Percentiles rank a stretch among this genome's conserved stretches.
Conservation (phyloP, 257 asterid species). For the Salvia hispanica region DNA sequence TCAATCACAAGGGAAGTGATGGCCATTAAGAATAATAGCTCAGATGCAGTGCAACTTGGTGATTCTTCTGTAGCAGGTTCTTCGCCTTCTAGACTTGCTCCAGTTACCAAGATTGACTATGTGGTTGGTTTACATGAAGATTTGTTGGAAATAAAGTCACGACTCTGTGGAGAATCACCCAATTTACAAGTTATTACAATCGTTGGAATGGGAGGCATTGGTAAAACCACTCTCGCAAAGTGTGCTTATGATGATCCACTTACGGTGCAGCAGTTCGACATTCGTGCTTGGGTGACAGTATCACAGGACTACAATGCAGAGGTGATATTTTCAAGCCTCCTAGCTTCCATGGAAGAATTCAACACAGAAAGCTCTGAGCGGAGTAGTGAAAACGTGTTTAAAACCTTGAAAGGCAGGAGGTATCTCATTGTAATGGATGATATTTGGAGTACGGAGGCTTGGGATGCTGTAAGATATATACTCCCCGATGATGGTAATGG, state of each 20-base stretch:
- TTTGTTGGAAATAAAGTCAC: constrained; percentile 4
- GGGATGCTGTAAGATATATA: background rate
- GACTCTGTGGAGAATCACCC: constrained; percentile 12
- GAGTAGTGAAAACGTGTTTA: background rate
- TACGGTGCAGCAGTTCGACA: background rate
- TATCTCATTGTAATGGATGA: constrained; percentile 29
- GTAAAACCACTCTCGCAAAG: constrained; percentile 4
- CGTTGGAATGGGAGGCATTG: constrained; percentile 22
- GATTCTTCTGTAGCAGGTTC: background rate
- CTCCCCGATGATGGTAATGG: constrained; percentile 17
- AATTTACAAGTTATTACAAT: constrained; percentile 17
- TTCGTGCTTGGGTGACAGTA: constrained; percentile 21
- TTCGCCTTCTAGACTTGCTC: constrained; percentile 2
- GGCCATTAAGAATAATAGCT: background rate
- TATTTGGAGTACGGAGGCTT: constrained; percentile 3
- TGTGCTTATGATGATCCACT: background rate
- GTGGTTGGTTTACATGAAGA: constrained; percentile 17
- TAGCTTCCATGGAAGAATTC: background rate
- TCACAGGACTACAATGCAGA: background rate
- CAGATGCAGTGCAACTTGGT: background rate
- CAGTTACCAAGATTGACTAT: background rate
- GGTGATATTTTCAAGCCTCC: background rate
- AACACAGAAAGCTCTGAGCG: background rate
- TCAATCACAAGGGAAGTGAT: constrained; percentile 1
- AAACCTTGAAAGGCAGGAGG: background rate